phyloP scores from a whole-genome alignment of 2,329 filamentous ascomycete genomes.

The Neofusicoccum ribis region DNA sequence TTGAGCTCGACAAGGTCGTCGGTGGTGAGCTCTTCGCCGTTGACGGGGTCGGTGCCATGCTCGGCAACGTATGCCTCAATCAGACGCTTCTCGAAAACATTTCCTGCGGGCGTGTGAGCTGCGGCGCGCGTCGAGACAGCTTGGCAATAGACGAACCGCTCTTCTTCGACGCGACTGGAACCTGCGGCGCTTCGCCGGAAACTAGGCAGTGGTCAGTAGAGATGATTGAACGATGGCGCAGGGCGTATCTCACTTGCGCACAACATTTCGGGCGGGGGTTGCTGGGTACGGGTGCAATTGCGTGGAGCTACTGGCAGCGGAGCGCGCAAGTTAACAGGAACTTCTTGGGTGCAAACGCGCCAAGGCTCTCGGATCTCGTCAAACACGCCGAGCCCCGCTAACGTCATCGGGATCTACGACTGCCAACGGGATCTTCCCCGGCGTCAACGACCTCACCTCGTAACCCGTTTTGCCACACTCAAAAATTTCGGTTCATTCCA shows the following conservation, averaged over 20 bases:
- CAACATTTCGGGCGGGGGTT: slow-evolving; percentile 29
- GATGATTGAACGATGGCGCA: slow-evolving; percentile 20
- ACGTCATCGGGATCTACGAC: slow-evolving; percentile 5
- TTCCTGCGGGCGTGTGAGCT: slow-evolving; percentile 57
- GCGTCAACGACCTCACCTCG: slow-evolving; percentile 3
- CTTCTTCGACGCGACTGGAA: slow-evolving; percentile 92
- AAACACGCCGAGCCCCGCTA: neutral
- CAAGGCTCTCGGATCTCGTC: neutral
- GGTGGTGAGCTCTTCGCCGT: slow-evolving; percentile 75
- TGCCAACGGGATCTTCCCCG: slow-evolving; percentile 4
- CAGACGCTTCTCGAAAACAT: slow-evolving; percentile 90
- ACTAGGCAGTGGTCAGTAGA: slow-evolving; percentile 55
- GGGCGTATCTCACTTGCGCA: slow-evolving; percentile 38
- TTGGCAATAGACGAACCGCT: slow-evolving; percentile 64
- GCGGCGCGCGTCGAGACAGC: slow-evolving; percentile 20
- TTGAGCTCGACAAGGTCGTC: slow-evolving; percentile 90
- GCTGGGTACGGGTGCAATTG: slow-evolving; percentile 6
- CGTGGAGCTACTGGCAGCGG: slow-evolving; percentile 5
- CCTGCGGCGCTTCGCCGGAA: slow-evolving; percentile 93
- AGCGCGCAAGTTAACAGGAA: slow-evolving; percentile 4
- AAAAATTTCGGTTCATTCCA: neutral
- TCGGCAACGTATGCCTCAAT: slow-evolving; percentile 94
- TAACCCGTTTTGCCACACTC: neutral
- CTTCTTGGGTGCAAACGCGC: slow-evolving; percentile 12
- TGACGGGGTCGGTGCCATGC: slow-evolving; percentile 88